A percentile compares a stretch with the other conserved stretches of the same genome.
Conservation (phyloP, 306 rosid genomes). For the Rosa chinensis region DNA sequence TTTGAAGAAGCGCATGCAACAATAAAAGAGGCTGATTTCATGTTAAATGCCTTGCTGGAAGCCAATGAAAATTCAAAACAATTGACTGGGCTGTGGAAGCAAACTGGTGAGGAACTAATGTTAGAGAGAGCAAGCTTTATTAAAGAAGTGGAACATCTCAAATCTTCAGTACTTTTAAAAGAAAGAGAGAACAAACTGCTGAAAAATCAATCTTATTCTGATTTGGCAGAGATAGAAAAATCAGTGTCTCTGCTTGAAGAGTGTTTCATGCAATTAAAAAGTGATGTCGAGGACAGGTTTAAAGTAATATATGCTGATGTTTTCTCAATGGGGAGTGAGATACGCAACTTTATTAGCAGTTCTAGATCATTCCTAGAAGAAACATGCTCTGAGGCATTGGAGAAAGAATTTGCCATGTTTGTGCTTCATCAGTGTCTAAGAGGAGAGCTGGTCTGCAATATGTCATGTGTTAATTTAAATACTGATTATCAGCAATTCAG, state of each 20-base stretch:
- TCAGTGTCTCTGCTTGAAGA: constrained; percentile 58
- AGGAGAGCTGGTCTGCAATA: constrained; percentile 34
- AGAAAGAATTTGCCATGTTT: constrained; percentile 48
- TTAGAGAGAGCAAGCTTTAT: constrained; percentile 56
- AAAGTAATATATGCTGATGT: constrained; percentile 46
- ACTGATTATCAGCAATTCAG: constrained; percentile 24
- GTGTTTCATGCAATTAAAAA: constrained; percentile 58
- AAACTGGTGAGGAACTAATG: constrained; percentile 57
- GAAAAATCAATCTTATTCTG: constrained; percentile 48
- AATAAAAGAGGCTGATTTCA: constrained; percentile 77
- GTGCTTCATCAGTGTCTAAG: constrained; percentile 52
- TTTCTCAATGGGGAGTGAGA: constrained; percentile 45
- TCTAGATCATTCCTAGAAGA: constrained; percentile 62
- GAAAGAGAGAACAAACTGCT: constrained; percentile 59
- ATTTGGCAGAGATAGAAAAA: constrained; percentile 56
- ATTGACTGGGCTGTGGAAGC: constrained; percentile 63
- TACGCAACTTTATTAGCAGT: constrained; percentile 38
- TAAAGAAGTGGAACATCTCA: constrained; percentile 63
- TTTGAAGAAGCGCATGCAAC: constrained; percentile 75
- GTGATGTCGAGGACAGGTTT: constrained; percentile 59
- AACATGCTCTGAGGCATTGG: constrained; percentile 45
- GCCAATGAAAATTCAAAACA: constrained; percentile 77
- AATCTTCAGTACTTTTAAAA: constrained; percentile 43
- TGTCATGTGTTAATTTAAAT: constrained; percentile 31
- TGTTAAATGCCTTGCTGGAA: constrained; percentile 70